Evolutionary conservation across 148 eudicot species (phyloP).

Genomic region (Tetragonia tetragonoides): DNA sequence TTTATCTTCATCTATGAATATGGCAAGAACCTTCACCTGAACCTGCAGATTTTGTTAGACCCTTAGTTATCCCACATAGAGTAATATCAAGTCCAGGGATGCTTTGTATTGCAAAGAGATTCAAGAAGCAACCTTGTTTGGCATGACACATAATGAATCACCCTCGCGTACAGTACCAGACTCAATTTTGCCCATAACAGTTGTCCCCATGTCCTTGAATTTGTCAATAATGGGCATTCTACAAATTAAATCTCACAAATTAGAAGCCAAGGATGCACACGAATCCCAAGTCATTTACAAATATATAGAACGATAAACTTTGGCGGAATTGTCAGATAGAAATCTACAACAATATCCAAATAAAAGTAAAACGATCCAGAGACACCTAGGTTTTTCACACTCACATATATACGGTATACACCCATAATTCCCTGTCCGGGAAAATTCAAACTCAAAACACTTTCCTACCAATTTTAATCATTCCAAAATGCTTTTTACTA

Average conservation of each 20-base stretch:
- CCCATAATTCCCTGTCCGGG: no score
- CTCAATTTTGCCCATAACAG: slow-evolving; percentile 91
- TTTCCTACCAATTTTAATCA: no score
- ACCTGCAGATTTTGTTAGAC: slow-evolving; percentile 42
- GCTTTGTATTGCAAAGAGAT: not conserved
- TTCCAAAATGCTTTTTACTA: no score
- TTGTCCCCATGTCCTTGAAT: slow-evolving; percentile 91
- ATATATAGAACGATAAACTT: not conserved
- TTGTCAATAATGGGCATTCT: slow-evolving; percentile 83
- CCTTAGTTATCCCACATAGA: not conserved
- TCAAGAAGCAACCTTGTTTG: slow-evolving; percentile 60
- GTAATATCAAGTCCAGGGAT: not conserved
- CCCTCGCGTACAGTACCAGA: slow-evolving; percentile 88
- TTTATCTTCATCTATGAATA: slow-evolving; percentile 71
- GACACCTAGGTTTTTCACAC: no score
- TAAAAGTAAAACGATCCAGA: no score
- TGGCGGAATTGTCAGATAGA: no score
- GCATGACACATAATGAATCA: slow-evolving; percentile 70
- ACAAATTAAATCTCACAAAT: slow-evolving; percentile 6
- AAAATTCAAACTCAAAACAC: no score
- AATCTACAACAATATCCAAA: no score
- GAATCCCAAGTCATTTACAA: not conserved
- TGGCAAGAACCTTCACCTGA: slow-evolving; percentile 68
- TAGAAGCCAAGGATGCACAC: slow-evolving; percentile 2
- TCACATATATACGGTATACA: no score